Evolutionary conservation across 805 yeast species (phyloP).

Genomic region (Yamadazyma takamatsuzukensis): DNA sequence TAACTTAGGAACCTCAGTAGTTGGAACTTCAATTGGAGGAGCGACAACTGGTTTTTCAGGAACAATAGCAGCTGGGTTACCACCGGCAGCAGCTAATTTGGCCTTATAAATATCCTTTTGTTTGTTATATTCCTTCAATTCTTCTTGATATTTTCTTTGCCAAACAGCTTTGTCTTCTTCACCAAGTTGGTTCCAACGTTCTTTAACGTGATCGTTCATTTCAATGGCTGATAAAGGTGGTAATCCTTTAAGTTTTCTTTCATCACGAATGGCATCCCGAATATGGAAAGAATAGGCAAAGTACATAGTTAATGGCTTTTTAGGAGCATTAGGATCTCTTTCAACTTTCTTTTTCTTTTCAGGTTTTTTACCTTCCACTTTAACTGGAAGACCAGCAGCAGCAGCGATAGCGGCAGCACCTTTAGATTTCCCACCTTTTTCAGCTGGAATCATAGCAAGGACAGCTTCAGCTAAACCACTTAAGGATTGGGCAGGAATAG

Average conservation of each 20-base stretch:
- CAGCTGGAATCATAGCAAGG: constrained; percentile 23
- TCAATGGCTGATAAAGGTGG: constrained; percentile 71
- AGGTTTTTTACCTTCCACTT: constrained; percentile 29
- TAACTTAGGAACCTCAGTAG: constrained; percentile 1
- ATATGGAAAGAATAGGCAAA: constrained; percentile 71
- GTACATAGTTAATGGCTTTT: constrained; percentile 87
- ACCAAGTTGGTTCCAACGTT: constrained; percentile 70
- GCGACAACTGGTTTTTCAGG: constrained; percentile 4
- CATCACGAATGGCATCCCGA: constrained; percentile 67
- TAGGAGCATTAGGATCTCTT: constrained; percentile 91
- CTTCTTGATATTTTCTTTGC: constrained; percentile 54
- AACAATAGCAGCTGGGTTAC: constrained; percentile 5
- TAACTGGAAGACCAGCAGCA: constrained; percentile 15
- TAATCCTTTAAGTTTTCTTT: constrained; percentile 53
- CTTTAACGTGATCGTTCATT: constrained; percentile 73
- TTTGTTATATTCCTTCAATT: constrained; percentile 34
- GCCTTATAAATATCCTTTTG: constrained; percentile 34
- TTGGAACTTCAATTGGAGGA: constrained; percentile 4
- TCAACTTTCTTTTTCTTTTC: constrained; percentile 48
- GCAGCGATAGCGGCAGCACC: constrained; percentile 15
- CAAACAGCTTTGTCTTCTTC: constrained; percentile 70
- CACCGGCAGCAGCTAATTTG: constrained; percentile 21
- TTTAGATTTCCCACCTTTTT: constrained; percentile 14
- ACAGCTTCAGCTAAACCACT: constrained; percentile 32
- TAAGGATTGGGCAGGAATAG: constrained; percentile 15